Percentiles rank a stretch among this genome's conserved stretches.
phyloP scores from a whole-genome alignment of 2,329 filamentous ascomycete species.

The Rosellinia necatrix region DNA sequence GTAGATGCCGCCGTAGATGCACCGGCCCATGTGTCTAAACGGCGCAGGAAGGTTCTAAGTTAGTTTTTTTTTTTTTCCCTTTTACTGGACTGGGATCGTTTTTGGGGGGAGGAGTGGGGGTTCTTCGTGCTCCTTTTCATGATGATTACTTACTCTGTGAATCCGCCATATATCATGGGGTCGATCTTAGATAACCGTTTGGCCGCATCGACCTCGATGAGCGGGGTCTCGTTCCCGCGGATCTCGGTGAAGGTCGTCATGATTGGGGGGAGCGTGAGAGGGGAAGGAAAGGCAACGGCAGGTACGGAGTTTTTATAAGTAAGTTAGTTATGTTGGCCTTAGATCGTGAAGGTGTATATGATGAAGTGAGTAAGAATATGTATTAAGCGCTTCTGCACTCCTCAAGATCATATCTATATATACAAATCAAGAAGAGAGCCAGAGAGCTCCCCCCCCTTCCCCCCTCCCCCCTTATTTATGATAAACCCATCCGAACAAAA shows the following conservation, averaged over 20 bases:
- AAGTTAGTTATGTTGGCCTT: no score
- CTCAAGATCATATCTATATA: no score
- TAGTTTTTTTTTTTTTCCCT: slow-evolving; percentile 1
- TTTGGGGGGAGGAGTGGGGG: no score
- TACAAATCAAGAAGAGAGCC: background rate
- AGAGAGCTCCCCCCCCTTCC: background rate
- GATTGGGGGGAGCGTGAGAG: no score
- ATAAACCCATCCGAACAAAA: no score
- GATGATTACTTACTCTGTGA: slow-evolving; percentile 69
- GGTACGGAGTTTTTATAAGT: background rate
- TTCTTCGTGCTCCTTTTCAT: background rate
- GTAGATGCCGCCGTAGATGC: slow-evolving; percentile 86
- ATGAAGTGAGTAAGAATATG: no score
- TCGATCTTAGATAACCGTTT: slow-evolving; percentile 75
- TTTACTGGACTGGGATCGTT: no score
- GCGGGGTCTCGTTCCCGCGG: slow-evolving; percentile 61
- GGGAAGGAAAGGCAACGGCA: background rate
- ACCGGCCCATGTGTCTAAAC: slow-evolving; percentile 87
- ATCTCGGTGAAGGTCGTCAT: slow-evolving; percentile 79
- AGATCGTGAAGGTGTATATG: no score
- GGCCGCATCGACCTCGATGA: slow-evolving; percentile 67
- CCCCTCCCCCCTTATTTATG: no score
- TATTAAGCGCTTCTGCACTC: no score
- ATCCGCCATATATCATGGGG: slow-evolving; percentile 81
- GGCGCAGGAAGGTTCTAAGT: background rate